These are phyloP conservation scores for Paramecium primaurelia DNA, from an alignment of 73 alveolate genomes.

Conservation along the genomic window DNA sequence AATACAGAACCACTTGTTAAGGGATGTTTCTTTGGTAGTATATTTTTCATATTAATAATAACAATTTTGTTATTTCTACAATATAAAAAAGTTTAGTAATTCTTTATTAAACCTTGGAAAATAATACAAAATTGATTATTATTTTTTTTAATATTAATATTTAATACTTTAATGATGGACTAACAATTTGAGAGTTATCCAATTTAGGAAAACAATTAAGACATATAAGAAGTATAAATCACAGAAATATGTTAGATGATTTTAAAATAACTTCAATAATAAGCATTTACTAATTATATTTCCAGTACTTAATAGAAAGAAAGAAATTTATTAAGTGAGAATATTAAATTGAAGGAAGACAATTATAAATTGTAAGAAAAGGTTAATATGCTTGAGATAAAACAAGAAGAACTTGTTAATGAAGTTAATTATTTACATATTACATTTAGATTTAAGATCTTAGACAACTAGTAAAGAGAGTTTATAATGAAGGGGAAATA, in stretches of 20 bases:
- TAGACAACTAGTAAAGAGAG: neutral
- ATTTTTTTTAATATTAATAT: neutral
- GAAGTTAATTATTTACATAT: neutral
- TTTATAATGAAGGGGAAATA: slow-evolving; percentile 19
- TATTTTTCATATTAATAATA: neutral
- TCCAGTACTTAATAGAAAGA: neutral
- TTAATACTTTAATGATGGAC: neutral
- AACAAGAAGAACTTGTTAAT: slow-evolving; percentile 16
- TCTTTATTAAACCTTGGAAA: slow-evolving; percentile 35
- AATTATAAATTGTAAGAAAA: neutral
- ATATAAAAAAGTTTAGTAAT: neutral
- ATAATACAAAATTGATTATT: neutral
- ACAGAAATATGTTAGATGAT: neutral
- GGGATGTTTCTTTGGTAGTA: neutral
- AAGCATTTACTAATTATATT: neutral
- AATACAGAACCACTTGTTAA: slow-evolving; percentile 9
- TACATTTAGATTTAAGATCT: slow-evolving; percentile 46
- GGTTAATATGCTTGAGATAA: neutral
- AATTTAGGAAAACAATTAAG: neutral
- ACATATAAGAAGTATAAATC: neutral
- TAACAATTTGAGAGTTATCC: neutral
- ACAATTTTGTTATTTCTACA: neutral
- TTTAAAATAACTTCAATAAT: neutral
- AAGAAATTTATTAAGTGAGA: neutral
- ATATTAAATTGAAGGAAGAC: neutral